Conservation (phyloP, 345 rosid genomes). For the Euclidium syriacum region DNA sequence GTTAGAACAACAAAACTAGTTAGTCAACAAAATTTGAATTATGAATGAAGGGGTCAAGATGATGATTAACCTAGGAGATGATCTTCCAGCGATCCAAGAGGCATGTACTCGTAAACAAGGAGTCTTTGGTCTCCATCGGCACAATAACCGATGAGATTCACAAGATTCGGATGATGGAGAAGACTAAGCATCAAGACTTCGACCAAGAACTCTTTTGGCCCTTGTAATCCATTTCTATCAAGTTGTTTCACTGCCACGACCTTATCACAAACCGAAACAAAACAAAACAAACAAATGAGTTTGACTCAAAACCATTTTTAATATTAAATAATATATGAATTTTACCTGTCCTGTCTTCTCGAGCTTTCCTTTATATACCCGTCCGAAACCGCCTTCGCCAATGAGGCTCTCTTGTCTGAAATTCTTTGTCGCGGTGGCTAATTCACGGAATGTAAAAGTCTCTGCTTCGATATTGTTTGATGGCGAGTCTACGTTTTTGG, state of each 20-base stretch:
- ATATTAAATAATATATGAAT: background rate
- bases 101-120: conserved; percentile 90
- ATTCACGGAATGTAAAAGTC: conserved; percentile 69
- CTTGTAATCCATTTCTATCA: conserved; percentile 87
- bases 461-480: conserved; percentile 46
- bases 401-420: conserved; percentile 68
- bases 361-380: conserved; percentile 78
- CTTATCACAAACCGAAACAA: conserved; percentile 26
- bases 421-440: conserved; percentile 80
- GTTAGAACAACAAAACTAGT: background rate
- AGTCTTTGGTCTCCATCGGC: conserved; percentile 91
- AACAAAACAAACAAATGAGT: background rate
- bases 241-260: conserved; percentile 94
- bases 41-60: background rate
- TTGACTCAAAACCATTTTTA: background rate
- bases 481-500: background rate
- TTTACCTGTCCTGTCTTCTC: conserved; percentile 58
- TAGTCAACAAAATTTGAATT: background rate
- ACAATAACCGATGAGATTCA: conserved; percentile 86
- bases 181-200: conserved; percentile 91
- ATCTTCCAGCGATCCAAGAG: conserved; percentile 78
- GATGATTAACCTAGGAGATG: conserved; percentile 65
- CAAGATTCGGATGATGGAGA: conserved; percentile 86
- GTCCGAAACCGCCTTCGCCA: conserved; percentile 90
- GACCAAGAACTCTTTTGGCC: conserved; percentile 78